Base-by-base conservation (phyloP, 2,329 filamentous ascomycete genomes). In the Exophiala sideris region DNA sequence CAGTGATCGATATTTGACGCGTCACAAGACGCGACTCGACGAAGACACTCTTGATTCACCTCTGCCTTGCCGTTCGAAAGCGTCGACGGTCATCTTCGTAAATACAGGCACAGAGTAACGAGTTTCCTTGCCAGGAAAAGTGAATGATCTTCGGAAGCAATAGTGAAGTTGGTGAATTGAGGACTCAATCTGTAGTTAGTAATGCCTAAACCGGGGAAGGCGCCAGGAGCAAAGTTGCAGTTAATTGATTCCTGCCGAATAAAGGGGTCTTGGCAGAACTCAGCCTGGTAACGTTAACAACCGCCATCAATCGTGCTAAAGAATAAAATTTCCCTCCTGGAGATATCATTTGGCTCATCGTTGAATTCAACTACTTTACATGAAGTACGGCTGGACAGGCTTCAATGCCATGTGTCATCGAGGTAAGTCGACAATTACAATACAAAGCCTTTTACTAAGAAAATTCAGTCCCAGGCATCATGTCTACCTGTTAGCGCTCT, bases 401-500 rank as follows among this genome's bases (percentile, higher is more conserved):
- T 38, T 39, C 36, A 52, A 46, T 41, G 50, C 36, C 50, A 52
- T 52, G 50, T 34, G 18, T 45, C 6, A n/a, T 52, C 42, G n/a
- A 47, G 16, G 50, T 52, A 42, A 12, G 50, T 9, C 10, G n/a
- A 33, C 20, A n/a, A 12, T 8, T n/a, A n/a, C 36, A 5, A 5
- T 21, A 29, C 16, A 10, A 24, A 10, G n/a, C 6, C 18, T 21
- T 21, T 20, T 32, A 20, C 48, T 48, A 29, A 57, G 36, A 12
- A 29, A 2, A n/a, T 38, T 14, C 24, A 55, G 56, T 38, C 51
- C 18, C 40, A 48, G 38, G 48, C 45, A 41, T 33, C 54, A 33
- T 73, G 70, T 65, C 67, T 76, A 38, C 74, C 74, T 32, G 68
- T 75, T 57, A 72, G 72, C 54, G 70, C 71, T 42, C 60, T 76